phyloP scores from a whole-genome alignment of 1,139 yeast genomes.

The Petasospora rhodanensis region DNA sequence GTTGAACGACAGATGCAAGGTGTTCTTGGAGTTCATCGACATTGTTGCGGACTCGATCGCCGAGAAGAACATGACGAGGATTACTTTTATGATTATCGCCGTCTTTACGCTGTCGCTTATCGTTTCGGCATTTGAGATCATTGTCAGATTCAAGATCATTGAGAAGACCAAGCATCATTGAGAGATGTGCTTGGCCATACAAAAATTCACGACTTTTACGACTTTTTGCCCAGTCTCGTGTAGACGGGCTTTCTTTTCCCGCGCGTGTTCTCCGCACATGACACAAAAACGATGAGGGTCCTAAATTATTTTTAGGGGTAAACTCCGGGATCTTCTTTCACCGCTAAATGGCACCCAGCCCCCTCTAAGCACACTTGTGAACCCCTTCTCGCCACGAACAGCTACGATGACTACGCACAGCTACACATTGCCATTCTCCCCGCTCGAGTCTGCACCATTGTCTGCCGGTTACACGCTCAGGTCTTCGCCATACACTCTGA shows the following conservation, averaged over 20 bases:
- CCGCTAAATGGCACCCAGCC: no score
- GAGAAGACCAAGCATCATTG: conserved; percentile 12
- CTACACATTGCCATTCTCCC: background rate
- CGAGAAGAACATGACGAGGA: conserved; percentile 84
- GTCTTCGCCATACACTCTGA: background rate
- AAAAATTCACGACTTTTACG: no score
- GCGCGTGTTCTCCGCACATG: background rate
- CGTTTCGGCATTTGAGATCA: conserved; percentile 60
- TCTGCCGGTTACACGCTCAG: background rate
- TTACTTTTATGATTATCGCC: conserved; percentile 85
- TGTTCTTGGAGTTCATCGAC: conserved; percentile 88
- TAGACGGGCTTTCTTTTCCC: background rate
- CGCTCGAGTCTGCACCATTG: background rate
- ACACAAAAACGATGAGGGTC: conserved; percentile 2
- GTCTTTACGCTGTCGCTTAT: conserved; percentile 75
- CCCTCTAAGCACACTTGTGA: no score
- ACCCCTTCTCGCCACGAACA: background rate
- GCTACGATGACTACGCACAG: background rate
- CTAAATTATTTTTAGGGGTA: no score
- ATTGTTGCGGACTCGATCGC: conserved; percentile 92
- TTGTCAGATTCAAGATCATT: conserved; percentile 50
- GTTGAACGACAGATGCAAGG: conserved; percentile 88
- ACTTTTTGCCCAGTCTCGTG: no score
- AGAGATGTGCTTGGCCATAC: no score
- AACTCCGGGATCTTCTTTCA: no score